Conservation (phyloP, 164 flowering plant species). For the Aristolochia californica region DNA sequence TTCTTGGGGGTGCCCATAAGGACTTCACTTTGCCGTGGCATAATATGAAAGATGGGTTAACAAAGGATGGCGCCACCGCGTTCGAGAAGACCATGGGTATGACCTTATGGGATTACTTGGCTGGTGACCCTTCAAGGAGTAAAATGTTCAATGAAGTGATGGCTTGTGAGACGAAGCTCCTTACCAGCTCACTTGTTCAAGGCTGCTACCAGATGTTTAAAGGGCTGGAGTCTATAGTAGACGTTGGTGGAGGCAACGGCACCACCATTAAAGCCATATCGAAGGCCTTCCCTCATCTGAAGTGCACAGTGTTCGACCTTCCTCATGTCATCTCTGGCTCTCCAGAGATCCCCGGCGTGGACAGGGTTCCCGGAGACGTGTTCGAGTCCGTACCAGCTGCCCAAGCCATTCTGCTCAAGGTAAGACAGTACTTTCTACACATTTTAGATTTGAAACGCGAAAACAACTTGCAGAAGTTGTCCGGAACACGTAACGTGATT, state of each 20-base stretch:
- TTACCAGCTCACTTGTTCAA: slow-evolving; percentile 5
- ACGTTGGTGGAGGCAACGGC: slow-evolving; percentile 27
- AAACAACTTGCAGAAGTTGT: no score
- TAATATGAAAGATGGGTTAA: neutral
- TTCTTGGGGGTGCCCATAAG: neutral
- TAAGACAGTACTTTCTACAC: neutral
- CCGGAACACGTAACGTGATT: no score
- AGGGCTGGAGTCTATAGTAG: slow-evolving; percentile 16
- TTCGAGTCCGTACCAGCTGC: slow-evolving; percentile 12
- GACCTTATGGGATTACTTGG: slow-evolving; percentile 20
- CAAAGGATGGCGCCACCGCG: slow-evolving; percentile 4
- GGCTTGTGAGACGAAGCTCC: slow-evolving; percentile 18
- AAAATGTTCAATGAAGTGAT: slow-evolving; percentile 23
- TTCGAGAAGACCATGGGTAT: slow-evolving; percentile 24
- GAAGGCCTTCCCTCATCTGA: slow-evolving; percentile 4
- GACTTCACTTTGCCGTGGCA: slow-evolving; percentile 2
- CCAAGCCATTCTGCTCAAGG: neutral
- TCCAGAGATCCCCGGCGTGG: slow-evolving; percentile 6
- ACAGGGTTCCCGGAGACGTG: slow-evolving; percentile 14
- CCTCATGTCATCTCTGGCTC: slow-evolving; percentile 17
- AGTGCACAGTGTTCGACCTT: slow-evolving; percentile 18
- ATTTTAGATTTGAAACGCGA: neutral
- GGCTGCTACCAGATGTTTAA: slow-evolving; percentile 11
- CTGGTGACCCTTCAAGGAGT: slow-evolving; percentile 12
- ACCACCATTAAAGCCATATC: slow-evolving; percentile 13